These are phyloP conservation scores for Pyrenochaeta sp. DNA, from an alignment of 2,329 filamentous ascomycete genomes.

Conservation along the genomic window DNA sequence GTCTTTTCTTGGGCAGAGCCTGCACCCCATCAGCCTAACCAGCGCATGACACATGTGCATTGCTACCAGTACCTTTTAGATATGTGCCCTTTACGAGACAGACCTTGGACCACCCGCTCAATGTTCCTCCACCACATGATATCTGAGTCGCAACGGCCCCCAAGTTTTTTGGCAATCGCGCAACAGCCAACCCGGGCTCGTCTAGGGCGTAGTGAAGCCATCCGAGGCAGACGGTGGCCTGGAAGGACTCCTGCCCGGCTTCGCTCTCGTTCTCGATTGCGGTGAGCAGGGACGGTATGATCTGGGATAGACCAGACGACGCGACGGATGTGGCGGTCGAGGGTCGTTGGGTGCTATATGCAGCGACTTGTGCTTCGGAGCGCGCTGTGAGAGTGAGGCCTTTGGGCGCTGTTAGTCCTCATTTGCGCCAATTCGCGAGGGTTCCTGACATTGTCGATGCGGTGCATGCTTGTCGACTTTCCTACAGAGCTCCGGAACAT, in stretches of 20 bases:
- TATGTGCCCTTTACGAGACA: conserved; percentile 82
- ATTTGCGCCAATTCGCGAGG: conserved; percentile 4
- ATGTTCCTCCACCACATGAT: conserved; percentile 45
- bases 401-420: conserved; percentile 35
- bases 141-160: conserved; percentile 42
- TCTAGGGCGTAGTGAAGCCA: conserved; percentile 84
- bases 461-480: conserved; percentile 96
- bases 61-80: conserved; percentile 70
- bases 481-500: conserved; percentile 85
- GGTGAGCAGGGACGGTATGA: conserved; percentile 52
- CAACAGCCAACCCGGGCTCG: conserved; percentile 70
- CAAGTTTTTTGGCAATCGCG: conserved; percentile 70
- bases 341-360: conserved; percentile 52
- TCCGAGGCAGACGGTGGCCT: conserved; percentile 82
- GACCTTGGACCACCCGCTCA: conserved; percentile 80
- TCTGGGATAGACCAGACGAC: conserved; percentile 41
- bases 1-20: conserved; percentile 57
- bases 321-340: conserved; percentile 52
- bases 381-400: conserved; percentile 58
- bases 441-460: conserved; percentile 76
- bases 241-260: conserved; percentile 67
- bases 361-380: conserved; percentile 57
- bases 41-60: neutral
- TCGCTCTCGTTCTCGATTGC: conserved; percentile 52
- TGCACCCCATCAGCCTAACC: conserved; percentile 32